Evolutionary conservation across 2,329 filamentous ascomycete genomes (phyloP), one percentile per base, ranked within the genome.

Genomic region (Raffaelea arxii): DNA sequence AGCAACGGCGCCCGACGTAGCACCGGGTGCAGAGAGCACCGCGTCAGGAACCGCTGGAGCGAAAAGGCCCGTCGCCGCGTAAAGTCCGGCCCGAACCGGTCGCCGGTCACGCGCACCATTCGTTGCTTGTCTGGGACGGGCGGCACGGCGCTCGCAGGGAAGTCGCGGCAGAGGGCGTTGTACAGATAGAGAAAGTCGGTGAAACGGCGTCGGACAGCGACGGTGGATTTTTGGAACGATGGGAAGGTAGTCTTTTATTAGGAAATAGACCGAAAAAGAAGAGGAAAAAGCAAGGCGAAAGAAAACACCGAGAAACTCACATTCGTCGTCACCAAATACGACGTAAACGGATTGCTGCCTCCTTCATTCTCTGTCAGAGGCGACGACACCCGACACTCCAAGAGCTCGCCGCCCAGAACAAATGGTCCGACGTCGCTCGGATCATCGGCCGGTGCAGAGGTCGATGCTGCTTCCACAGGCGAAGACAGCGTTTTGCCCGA

Each of bases 121-220:
- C 94, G 94, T 72, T 97, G 91, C 74, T 97, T 98, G 68, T 97
- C 92, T 45, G 92, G 92, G 46, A 98, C 74, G 41, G 92, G 92
- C 25, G 92, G 92, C 4, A 98, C 87, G 41, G 92, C 92, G 65
- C 85, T 87, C 68, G 88, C 86, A 49, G 89, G 87, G 58, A 88
- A 97, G 63, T 96, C 90, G 61, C 82, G 82, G 53, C 76, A 81
- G 44, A 98, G 80, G 25, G 86, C 83, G 67, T 94, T 96, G 70
- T 87, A 96, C 52, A 98, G 80, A 63, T 95, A 98, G 56, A 94
- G 84, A 62, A 98, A 98, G 69, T 98, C 92, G 56, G 91, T 97
- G 68, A 96, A 98, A 59, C 92, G 87, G 55, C 92, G 81, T 51
- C 92, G 86, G 51, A 94, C 84, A 23, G 75, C 74, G 51, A 88